A percentile compares a stretch with the other conserved stretches of the same genome.
These are phyloP conservation scores for Globisporangium middletonii DNA, from an alignment of 352 stramenopile species.

Conservation along the genomic window DNA sequence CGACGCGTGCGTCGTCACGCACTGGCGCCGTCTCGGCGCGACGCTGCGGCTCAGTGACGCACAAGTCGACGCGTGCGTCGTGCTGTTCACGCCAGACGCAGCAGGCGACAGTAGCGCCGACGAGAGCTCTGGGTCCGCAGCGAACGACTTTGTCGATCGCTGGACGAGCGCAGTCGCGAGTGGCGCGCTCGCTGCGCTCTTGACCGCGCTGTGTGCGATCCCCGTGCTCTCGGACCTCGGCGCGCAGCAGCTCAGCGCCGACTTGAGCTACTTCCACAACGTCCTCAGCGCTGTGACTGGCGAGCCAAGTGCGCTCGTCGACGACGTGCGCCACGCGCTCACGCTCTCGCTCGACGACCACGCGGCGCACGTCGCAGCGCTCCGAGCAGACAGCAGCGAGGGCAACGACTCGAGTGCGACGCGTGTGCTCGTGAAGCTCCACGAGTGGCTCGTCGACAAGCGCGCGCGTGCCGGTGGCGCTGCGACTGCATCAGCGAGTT, in stretches of 20 bases:
- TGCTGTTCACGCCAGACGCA: constrained; percentile 27
- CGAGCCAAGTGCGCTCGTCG: constrained; percentile 46
- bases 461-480: constrained; percentile 2
- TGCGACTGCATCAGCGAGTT: background rate
- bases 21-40: constrained; percentile 48
- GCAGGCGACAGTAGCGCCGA: background rate
- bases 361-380: constrained; percentile 22
- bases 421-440: constrained; percentile 43
- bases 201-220: constrained; percentile 52
- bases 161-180: constrained; percentile 69
- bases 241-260: constrained; percentile 50
- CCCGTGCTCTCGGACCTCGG: constrained; percentile 51
- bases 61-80: constrained; percentile 41
- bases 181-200: constrained; percentile 47
- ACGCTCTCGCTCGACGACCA: constrained; percentile 28
- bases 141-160: constrained; percentile 64
- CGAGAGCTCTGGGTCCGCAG: constrained; percentile 5
- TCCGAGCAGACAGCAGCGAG: constrained; percentile 9
- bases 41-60: constrained; percentile 32
- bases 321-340: constrained; percentile 40
- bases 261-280: constrained; percentile 79
- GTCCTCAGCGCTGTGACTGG: constrained; percentile 66
- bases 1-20: constrained; percentile 35
- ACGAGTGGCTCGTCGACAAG: constrained; percentile 32
- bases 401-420: constrained; percentile 7